These are phyloP conservation scores for rapeseed (Brassica napus) DNA, from an alignment of 345 rosid genomes.

Conservation along the genomic window DNA sequence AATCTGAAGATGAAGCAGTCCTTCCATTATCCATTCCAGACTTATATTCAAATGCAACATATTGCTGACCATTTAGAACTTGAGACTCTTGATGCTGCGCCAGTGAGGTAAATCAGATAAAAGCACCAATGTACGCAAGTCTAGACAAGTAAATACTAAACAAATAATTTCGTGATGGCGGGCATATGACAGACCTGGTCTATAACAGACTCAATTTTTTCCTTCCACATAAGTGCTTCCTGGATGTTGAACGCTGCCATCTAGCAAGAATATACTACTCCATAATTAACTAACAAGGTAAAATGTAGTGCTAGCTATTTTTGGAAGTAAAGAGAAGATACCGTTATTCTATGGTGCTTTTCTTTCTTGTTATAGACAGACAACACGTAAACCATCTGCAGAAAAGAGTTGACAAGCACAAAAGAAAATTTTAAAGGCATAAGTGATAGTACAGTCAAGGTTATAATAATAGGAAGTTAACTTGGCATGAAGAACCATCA, in stretches of 20 bases:
- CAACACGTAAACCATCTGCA: slow-evolving; percentile 98
- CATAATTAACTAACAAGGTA: background rate
- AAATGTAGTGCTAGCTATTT: background rate
- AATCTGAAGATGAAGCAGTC: slow-evolving; percentile 93
- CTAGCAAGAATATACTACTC: slow-evolving; percentile 45
- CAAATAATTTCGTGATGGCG: no score
- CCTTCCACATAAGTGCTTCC: slow-evolving; percentile 91
- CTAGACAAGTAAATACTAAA: slow-evolving; percentile 5
- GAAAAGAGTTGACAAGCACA: slow-evolving; percentile 16
- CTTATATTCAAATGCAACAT: slow-evolving; percentile 86
- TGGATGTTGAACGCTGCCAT: slow-evolving; percentile 99
- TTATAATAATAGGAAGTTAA: background rate
- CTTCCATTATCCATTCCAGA: slow-evolving; percentile 91
- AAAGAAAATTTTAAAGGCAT: background rate
- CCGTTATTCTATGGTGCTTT: slow-evolving; percentile 83
- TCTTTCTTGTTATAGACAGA: slow-evolving; percentile 93
- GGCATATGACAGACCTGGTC: slow-evolving; percentile 68
- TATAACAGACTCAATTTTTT: slow-evolving; percentile 85
- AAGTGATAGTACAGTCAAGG: background rate
- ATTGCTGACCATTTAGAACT: slow-evolving; percentile 74
- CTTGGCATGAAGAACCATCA: slow-evolving; percentile 2
- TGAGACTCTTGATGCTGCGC: slow-evolving; percentile 89
- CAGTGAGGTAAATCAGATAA: slow-evolving; percentile 19
- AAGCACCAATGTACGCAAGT: slow-evolving; percentile 7
- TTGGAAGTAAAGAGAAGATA: slow-evolving; percentile 40